phyloP scores from a whole-genome alignment of 2,329 filamentous ascomycete species.

The Pseudopyricularia javanii region DNA sequence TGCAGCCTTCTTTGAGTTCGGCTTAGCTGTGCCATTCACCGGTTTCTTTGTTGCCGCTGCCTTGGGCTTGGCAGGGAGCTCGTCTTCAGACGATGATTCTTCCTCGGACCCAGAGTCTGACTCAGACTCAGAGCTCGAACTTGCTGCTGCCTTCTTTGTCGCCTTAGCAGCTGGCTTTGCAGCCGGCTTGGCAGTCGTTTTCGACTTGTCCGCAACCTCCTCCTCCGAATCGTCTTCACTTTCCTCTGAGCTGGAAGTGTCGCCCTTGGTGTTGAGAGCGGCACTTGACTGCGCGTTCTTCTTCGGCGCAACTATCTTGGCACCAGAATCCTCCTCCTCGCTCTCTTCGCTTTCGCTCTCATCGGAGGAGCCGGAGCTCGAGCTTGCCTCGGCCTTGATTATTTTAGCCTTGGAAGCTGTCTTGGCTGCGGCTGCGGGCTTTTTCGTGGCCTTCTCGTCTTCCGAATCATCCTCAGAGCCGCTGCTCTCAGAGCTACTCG shows the following conservation, averaged over 20 bases:
- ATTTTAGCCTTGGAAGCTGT: slow-evolving; percentile 6
- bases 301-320: slow-evolving; percentile 3
- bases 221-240: slow-evolving; percentile 17
- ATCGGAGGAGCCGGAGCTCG: slow-evolving; percentile 4
- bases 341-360: slow-evolving; percentile 10
- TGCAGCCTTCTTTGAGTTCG: not conserved
- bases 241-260: slow-evolving; percentile 3
- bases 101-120: slow-evolving; percentile 7
- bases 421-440: slow-evolving; percentile 7
- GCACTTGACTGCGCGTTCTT: slow-evolving; percentile 9
- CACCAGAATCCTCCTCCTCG: not conserved
- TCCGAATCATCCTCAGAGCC: slow-evolving; percentile 1
- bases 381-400: slow-evolving; percentile 10
- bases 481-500: not conserved
- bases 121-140: slow-evolving; percentile 4
- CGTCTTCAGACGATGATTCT: not conserved
- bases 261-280: slow-evolving; percentile 3
- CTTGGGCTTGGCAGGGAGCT: not conserved
- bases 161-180: not conserved
- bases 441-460: slow-evolving; percentile 4
- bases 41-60: not conserved
- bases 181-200: slow-evolving; percentile 3
- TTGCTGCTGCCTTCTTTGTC: slow-evolving; percentile 2
- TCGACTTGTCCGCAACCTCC: slow-evolving; percentile 8
- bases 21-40: not conserved